Conservation (phyloP, 176 grass and related monocot species). For the Tillandsia fasciculata region DNA sequence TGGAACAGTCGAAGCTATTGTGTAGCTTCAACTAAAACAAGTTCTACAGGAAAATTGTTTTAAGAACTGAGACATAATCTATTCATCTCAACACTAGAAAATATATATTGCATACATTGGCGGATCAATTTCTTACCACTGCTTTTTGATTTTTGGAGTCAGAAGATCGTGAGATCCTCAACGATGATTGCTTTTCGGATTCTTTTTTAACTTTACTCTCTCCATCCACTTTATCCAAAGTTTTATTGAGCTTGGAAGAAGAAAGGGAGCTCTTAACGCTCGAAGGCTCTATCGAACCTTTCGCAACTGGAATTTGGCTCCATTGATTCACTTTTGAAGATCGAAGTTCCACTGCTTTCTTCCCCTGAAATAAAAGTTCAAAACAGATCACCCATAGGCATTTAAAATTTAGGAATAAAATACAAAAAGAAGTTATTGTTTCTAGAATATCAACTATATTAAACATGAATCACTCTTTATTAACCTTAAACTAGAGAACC, state of each 20-base stretch:
- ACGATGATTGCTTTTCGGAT: neutral
- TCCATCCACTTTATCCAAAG: neutral
- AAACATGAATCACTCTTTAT: too few relatives aligned
- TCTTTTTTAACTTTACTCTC: neutral
- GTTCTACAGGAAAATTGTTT: too few relatives aligned
- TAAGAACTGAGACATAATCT: too few relatives aligned
- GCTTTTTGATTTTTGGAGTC: constrained; percentile 3
- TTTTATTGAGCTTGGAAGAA: constrained; percentile 12
- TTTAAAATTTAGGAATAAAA: neutral
- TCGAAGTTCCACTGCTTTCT: constrained; percentile 5
- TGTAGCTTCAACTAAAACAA: too few relatives aligned
- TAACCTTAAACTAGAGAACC: too few relatives aligned
- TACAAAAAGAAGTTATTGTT: neutral
- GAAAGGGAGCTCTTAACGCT: constrained; percentile 5
- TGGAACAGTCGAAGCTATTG: neutral
- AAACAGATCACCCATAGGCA: neutral
- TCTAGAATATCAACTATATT: too few relatives aligned
- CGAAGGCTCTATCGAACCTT: neutral
- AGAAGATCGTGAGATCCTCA: constrained; percentile 1
- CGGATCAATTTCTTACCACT: constrained; percentile 2
- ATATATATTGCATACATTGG: neutral
- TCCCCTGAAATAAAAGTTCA: constrained; percentile 9
- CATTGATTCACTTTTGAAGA: constrained; percentile 3
- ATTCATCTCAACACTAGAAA: too few relatives aligned
- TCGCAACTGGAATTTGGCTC: constrained; percentile 2